These are phyloP conservation scores for Daldinia eschscholtzii DNA, from an alignment of 2,329 filamentous ascomycete genomes.

Conservation along the genomic window DNA sequence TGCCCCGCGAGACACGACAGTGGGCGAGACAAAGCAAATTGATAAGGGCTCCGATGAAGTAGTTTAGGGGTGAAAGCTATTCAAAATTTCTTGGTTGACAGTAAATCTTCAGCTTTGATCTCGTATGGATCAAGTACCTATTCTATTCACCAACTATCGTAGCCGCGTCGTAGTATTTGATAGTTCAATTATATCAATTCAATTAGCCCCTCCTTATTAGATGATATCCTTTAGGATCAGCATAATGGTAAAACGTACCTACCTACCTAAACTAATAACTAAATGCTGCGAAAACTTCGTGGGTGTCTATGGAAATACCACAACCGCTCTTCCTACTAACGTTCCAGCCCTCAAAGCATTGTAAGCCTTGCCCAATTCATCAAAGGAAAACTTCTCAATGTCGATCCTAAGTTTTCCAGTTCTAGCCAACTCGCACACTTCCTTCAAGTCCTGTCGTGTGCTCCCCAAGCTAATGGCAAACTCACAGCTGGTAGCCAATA, in stretches of 20 bases:
- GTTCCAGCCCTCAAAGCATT: slow-evolving; percentile 30
- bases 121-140: not conserved
- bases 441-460: slow-evolving; percentile 40
- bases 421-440: slow-evolving; percentile 40
- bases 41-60: not conserved
- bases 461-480: slow-evolving; percentile 42
- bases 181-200: not conserved
- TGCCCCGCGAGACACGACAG: not conserved
- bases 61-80: not conserved
- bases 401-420: slow-evolving; percentile 38
- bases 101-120: not conserved
- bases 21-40: not conserved
- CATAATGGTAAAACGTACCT: not conserved
- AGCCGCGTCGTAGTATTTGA: not conserved
- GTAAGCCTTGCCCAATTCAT: slow-evolving; percentile 38
- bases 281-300: not conserved
- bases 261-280: not conserved
- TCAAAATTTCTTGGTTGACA: not conserved
- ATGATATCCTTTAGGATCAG: not conserved
- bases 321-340: slow-evolving; percentile 35
- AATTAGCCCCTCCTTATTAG: not conserved
- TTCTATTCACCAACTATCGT: not conserved
- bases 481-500: slow-evolving; percentile 41
- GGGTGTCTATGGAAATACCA: slow-evolving; percentile 32
- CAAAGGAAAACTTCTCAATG: slow-evolving; percentile 36